These are phyloP conservation scores for Trichoderma sp. DNA, from an alignment of 2,329 filamentous ascomycete genomes.

Conservation along the genomic window DNA sequence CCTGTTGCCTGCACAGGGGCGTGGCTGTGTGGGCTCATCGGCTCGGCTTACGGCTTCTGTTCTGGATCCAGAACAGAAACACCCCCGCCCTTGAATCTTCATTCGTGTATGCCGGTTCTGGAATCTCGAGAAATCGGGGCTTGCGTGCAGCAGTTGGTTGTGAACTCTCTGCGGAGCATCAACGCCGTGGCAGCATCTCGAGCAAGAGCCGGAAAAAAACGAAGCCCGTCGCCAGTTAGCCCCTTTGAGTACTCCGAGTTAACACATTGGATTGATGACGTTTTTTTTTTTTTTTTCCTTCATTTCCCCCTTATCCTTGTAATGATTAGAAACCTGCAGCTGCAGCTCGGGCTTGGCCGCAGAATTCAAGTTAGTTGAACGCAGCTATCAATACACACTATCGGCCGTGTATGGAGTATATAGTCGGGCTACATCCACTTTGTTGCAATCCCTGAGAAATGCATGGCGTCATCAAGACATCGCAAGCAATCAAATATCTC, in stretches of 20 bases:
- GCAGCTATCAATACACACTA: background rate
- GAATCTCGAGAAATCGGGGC: background rate
- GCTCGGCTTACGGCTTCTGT: constrained; percentile 7
- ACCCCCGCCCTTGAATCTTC: background rate
- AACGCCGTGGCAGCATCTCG: background rate
- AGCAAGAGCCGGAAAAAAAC: background rate
- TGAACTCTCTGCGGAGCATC: background rate
- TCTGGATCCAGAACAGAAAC: background rate
- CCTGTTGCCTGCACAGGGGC: background rate
- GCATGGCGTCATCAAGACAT: background rate
- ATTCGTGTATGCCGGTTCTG: constrained; percentile 10
- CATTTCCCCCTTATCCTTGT: background rate
- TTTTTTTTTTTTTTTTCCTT: background rate
- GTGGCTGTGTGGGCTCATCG: constrained; percentile 4
- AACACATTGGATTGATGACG: background rate
- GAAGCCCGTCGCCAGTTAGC: background rate
- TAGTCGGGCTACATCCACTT: background rate
- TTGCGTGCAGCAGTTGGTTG: background rate
- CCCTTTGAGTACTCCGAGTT: background rate
- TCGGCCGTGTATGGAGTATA: background rate
- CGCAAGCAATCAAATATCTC: background rate
- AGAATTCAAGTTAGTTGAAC: background rate
- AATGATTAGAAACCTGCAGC: background rate
- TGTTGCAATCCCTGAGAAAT: background rate
- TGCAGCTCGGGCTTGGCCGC: background rate